phyloP scores from a whole-genome alignment of 2,329 filamentous ascomycete genomes.

The Coniochaeta prunicola region DNA sequence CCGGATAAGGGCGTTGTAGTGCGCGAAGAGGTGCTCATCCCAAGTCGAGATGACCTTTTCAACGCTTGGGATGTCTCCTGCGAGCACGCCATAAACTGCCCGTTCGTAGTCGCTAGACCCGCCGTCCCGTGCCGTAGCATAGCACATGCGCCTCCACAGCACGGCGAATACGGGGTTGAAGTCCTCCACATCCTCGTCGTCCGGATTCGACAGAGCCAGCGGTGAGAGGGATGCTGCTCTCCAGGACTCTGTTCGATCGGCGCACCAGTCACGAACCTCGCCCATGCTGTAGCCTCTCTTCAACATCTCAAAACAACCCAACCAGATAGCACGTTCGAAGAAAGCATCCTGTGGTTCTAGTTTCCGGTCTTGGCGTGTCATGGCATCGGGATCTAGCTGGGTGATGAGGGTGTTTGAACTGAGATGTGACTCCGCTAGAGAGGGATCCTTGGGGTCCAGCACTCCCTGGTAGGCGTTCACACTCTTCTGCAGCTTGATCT shows the following conservation, averaged over 20 bases:
- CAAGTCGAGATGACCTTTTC: slow-evolving; percentile 69
- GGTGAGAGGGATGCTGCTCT: slow-evolving; percentile 76
- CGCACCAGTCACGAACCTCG: slow-evolving; percentile 78
- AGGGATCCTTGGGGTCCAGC: slow-evolving; percentile 55
- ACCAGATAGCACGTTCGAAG: slow-evolving; percentile 86
- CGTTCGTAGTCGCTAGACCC: slow-evolving; percentile 71
- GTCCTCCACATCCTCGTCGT: slow-evolving; percentile 32
- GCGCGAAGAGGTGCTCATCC: slow-evolving; percentile 81
- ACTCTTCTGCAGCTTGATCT: slow-evolving; percentile 85
- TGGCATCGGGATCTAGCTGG: slow-evolving; percentile 85
- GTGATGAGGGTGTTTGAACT: slow-evolving; percentile 62
- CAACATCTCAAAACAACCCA: slow-evolving; percentile 89
- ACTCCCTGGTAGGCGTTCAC: slow-evolving; percentile 60
- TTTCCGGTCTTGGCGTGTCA: slow-evolving; percentile 67
- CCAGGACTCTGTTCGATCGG: slow-evolving; percentile 82
- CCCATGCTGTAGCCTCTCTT: slow-evolving; percentile 70
- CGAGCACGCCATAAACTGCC: slow-evolving; percentile 85
- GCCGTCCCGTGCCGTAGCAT: slow-evolving; percentile 60
- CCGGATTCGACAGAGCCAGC: slow-evolving; percentile 49
- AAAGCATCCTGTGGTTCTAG: slow-evolving; percentile 79
- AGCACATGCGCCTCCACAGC: slow-evolving; percentile 76
- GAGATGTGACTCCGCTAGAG: slow-evolving; percentile 46
- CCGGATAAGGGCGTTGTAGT: slow-evolving; percentile 80
- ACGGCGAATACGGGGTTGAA: slow-evolving; percentile 39
- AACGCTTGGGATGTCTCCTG: slow-evolving; percentile 73